Percentiles rank a stretch among this genome's conserved stretches.
These are phyloP conservation scores for Fusarium sp. DNA, from an alignment of 2,329 filamentous ascomycete genomes.

Conservation along the genomic window DNA sequence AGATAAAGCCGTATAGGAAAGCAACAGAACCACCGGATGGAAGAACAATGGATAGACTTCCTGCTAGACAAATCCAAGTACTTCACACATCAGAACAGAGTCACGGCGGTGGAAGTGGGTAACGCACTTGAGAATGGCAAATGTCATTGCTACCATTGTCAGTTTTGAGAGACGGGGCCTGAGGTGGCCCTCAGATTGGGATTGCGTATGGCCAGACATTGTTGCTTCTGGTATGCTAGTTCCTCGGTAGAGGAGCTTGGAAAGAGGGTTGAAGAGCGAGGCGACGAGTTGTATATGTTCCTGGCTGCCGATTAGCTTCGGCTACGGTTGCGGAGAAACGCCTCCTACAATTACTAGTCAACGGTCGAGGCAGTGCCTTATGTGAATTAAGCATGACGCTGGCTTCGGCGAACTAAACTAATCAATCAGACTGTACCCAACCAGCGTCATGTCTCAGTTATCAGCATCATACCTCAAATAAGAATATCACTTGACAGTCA, in stretches of 20 bases:
- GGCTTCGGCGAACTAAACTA: background rate
- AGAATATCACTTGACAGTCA: background rate
- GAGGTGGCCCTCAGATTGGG: conserved; percentile 47
- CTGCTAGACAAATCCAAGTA: conserved; percentile 53
- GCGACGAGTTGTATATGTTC: conserved; percentile 11
- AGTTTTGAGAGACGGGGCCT: conserved; percentile 54
- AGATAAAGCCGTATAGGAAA: conserved; percentile 59
- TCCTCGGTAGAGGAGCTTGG: background rate
- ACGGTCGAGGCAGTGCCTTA: background rate
- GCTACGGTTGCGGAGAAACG: background rate
- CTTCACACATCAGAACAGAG: conserved; percentile 24
- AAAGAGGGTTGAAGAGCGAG: background rate
- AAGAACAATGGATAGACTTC: conserved; percentile 56
- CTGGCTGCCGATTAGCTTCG: background rate
- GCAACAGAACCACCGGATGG: conserved; percentile 57
- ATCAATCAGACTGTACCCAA: background rate
- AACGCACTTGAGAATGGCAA: conserved; percentile 56
- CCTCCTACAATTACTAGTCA: background rate
- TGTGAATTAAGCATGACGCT: background rate
- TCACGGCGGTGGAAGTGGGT: background rate
- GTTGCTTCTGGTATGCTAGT: background rate
- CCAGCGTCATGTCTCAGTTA: background rate
- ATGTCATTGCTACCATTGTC: conserved; percentile 58
- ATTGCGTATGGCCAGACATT: conserved; percentile 12
- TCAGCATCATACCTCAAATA: background rate